phyloP scores from a whole-genome alignment of 2,329 filamentous ascomycete species.

The Teratosphaeria epicoccoides region DNA sequence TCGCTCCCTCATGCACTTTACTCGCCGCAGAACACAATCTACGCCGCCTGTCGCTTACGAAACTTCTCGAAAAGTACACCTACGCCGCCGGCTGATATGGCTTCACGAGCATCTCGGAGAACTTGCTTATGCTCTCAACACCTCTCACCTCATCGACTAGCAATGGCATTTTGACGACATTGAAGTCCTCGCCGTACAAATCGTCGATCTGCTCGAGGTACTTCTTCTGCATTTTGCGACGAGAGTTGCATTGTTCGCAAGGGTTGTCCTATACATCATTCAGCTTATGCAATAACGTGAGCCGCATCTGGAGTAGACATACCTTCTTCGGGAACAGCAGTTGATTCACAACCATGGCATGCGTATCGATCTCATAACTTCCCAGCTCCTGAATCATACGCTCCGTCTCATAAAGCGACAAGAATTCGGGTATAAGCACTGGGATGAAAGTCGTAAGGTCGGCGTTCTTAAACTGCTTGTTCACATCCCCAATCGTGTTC shows the following conservation, averaged over 20 bases:
- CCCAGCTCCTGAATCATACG: conserved; percentile 98
- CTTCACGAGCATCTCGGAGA: conserved; percentile 71
- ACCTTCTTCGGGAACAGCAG: conserved; percentile 74
- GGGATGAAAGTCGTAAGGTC: conserved; percentile 95
- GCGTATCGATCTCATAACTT: conserved; percentile 88
- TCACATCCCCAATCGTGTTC: conserved; percentile 89
- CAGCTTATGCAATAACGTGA: neutral
- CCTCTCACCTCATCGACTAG: conserved; percentile 91
- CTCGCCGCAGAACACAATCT: too few relatives aligned
- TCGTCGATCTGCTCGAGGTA: conserved; percentile 98
- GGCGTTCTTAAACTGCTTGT: conserved; percentile 95
- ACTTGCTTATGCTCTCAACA: conserved; percentile 86
- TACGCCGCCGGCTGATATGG: conserved; percentile 58
- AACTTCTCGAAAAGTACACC: neutral
- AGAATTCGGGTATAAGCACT: conserved; percentile 95
- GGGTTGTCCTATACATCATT: conserved; percentile 46
- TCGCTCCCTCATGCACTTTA: neutral
- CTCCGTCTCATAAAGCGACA: conserved; percentile 95
- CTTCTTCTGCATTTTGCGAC: conserved; percentile 98
- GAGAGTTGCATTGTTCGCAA: conserved; percentile 90
- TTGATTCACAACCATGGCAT: conserved; percentile 97
- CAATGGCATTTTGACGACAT: conserved; percentile 96
- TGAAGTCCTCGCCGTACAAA: conserved; percentile 91
- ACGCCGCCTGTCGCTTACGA: neutral
- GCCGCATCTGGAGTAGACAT: neutral